Evolutionary conservation across 176 grass and related monocot species (phyloP).

Genomic region (Hordeum vulgare): DNA sequence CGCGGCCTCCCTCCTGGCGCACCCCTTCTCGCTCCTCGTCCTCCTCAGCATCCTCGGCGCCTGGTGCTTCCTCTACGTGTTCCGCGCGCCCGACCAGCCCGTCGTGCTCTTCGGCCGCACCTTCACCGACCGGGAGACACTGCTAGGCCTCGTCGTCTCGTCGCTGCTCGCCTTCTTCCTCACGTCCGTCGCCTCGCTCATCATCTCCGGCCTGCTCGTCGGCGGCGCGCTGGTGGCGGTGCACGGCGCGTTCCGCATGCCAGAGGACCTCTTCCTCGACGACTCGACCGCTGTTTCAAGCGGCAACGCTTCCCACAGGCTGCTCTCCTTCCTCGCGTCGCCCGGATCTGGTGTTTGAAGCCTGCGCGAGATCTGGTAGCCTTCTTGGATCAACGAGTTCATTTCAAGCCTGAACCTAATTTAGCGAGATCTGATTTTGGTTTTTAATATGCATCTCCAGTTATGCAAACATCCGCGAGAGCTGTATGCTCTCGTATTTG

Average conservation of each 20-base stretch:
- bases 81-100: slow-evolving; percentile 74
- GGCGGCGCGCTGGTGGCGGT: slow-evolving; percentile 51
- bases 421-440: slow-evolving; percentile 18
- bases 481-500: slow-evolving; percentile 16
- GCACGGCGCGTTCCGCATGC: slow-evolving; percentile 69
- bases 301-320: slow-evolving; percentile 41
- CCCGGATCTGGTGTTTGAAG: slow-evolving; percentile 49
- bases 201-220: slow-evolving; percentile 74
- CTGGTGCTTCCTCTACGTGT: slow-evolving; percentile 91
- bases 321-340: slow-evolving; percentile 65
- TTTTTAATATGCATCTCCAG: background rate
- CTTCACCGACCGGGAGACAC: slow-evolving; percentile 87
- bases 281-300: slow-evolving; percentile 30
- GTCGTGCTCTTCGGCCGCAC: slow-evolving; percentile 84
- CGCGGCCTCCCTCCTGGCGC: slow-evolving; percentile 61
- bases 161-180: slow-evolving; percentile 73
- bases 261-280: slow-evolving; percentile 90
- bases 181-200: slow-evolving; percentile 78
- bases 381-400: background rate
- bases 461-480: slow-evolving; percentile 13
- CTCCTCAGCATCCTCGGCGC: slow-evolving; percentile 60
- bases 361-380: slow-evolving; percentile 6
- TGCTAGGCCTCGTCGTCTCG: slow-evolving; percentile 58
- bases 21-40: slow-evolving; percentile 78
- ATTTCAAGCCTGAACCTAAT: background rate